Evolutionary conservation across 257 asterid species (phyloP), one percentile per base, ranked within the genome.

Genomic region (Przewalskia tangutica): DNA sequence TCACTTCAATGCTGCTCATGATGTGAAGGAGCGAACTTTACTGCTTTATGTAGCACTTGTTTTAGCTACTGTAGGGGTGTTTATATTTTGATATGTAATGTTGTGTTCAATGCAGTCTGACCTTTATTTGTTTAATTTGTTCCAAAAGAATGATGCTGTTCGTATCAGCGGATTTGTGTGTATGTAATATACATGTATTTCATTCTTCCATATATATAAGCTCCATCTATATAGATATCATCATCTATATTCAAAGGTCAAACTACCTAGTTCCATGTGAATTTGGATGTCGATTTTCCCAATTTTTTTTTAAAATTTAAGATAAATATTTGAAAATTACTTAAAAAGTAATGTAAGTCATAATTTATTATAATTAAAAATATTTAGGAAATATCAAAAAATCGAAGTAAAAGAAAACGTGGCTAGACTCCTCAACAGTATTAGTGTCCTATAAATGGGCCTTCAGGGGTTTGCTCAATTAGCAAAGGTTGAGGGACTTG

Each of bases 1-100:
- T 44, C 91, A 86, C 17, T 82, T 95, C 87, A 84, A 86, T 82
- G 94, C 94, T 56, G 77, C 85, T 4, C 94, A 90, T 77, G 89
- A 90, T 84, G 90, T 91, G 79, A 93, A 91, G 92, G 97, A 93
- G 2, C 44, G n/a, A 44, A 2, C 40, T 0, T 46, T 71, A 46
- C 18, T 71, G 0, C 50, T 36, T 66, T 36, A 8, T 66, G 1
- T 36, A 18, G 46, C 18, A 46, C 6, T 71, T 71, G 58, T 71
- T 71, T 6, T 46, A 36, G 71, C 34, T 68, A 42, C 34, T 5
- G 56, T 44, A 18, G 55, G 38, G 78, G 6, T 70, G 18, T 44
- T 1, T 70, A 44, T 5, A 48, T 46, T 44, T 46, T 2, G 48
- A 34, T 34, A 5, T 18, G 58, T 44, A 14, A 6, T 18, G 18